Percentiles rank a stretch among this genome's conserved stretches.
Evolutionary conservation across 2,329 filamentous ascomycete species (phyloP).

Genomic region (Fusarium phyllophilum): DNA sequence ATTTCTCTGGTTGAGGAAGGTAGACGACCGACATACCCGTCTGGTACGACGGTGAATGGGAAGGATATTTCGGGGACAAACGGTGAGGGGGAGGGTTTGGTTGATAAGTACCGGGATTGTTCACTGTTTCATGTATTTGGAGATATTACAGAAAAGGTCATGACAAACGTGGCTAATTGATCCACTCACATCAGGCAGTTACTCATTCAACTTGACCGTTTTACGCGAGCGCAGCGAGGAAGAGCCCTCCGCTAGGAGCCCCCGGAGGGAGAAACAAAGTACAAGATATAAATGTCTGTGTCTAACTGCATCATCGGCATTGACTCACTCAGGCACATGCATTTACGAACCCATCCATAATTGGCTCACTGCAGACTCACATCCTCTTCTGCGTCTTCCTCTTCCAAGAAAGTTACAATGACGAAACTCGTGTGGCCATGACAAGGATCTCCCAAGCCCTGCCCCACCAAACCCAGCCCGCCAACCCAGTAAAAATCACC

Average conservation of each 20-base stretch:
- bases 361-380: too few relatives aligned
- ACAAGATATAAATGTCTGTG: background rate
- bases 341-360: background rate
- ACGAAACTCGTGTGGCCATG: slow-evolving; percentile 39
- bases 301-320: background rate
- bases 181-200: background rate
- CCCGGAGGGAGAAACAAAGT: background rate
- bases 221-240: background rate
- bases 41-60: slow-evolving; percentile 71
- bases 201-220: background rate
- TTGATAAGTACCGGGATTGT: slow-evolving; percentile 78
- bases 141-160: slow-evolving; percentile 64
- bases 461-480: slow-evolving; percentile 29
- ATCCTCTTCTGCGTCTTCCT: background rate
- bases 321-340: background rate
- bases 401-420: slow-evolving; percentile 27
- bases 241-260: background rate
- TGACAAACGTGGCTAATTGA: slow-evolving; percentile 37
- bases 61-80: slow-evolving; percentile 57
- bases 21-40: slow-evolving; percentile 71
- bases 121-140: slow-evolving; percentile 76
- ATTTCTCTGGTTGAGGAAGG: slow-evolving; percentile 85
- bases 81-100: slow-evolving; percentile 57
- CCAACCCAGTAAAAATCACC: slow-evolving; percentile 7
- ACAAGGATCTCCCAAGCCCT: slow-evolving; percentile 35